Percentiles rank a stretch among this genome's conserved stretches.
These are phyloP conservation scores for Aspergillus aculeatinus DNA, from an alignment of 2,329 filamentous ascomycete genomes.

Conservation along the genomic window DNA sequence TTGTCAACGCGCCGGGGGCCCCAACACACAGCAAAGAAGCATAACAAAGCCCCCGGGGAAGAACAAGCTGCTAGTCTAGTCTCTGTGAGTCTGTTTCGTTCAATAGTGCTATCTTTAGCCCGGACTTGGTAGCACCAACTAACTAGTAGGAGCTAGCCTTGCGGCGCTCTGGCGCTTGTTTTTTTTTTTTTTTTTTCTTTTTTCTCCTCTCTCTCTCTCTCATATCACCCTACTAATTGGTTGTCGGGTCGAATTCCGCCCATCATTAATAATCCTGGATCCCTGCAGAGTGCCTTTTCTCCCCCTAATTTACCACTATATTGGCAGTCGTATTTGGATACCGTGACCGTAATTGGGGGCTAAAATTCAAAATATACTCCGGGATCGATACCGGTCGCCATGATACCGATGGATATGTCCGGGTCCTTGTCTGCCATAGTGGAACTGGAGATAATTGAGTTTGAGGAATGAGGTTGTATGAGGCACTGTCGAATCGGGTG, in stretches of 20 bases:
- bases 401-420: neutral
- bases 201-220: too few relatives aligned
- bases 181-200: too few relatives aligned
- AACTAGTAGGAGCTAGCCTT: neutral
- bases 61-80: neutral
- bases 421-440: neutral
- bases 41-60: neutral
- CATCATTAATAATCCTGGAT: neutral
- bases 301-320: neutral
- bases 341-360: neutral
- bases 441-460: too few relatives aligned
- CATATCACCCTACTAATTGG: neutral
- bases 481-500: too few relatives aligned
- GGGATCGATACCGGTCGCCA: neutral
- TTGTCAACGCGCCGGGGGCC: neutral
- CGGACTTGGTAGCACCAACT: neutral
- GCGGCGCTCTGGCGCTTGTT: neutral
- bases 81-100: neutral
- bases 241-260: neutral
- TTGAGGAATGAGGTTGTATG: too few relatives aligned
- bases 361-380: neutral
- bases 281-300: neutral
- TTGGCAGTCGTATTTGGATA: neutral
- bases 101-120: neutral
- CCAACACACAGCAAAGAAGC: neutral